Base-by-base conservation (phyloP, 1,139 yeast genomes). In the Candida sojae region DNA sequence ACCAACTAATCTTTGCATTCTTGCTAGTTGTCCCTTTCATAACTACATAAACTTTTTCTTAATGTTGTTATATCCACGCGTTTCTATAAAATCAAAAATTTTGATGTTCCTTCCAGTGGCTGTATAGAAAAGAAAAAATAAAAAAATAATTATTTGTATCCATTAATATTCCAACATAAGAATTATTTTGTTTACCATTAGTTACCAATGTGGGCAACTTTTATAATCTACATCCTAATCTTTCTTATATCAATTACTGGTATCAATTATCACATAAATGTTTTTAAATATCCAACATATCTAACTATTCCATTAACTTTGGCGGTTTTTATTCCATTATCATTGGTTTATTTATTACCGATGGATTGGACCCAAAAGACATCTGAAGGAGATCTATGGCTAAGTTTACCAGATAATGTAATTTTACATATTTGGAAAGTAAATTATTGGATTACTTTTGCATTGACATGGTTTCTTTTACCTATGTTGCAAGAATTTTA, bases 401-500 rank as follows among this genome's bases (percentile, higher is more conserved):
- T 71, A 47, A 57, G 53, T 12, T 46, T 71, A 28, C 68, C 75
- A 0, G 79, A 82, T 48, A 57, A 63, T 2, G 73, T 76, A n/a
- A 74, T 86, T 8, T 67, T 82, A 32, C 61, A 71, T 6, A 62
- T 86, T 31, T 89, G 96, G 96, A 79, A 86, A 55, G 61, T 80
- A 43, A 83, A 86, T 48, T 89, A 89, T 65, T 89, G 96, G 96
- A 70, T 80, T 12, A 88, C 96, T 0, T 89, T 88, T 59, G 61
- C 76, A 29, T 68, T 89, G 49, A 88, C 96, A 29, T 88, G 96
- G 90, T 68, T 83, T 9, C 57, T 87, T 0, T 62, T 89, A 46
- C 96, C 96, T 0, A 66, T 84, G 39, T 69, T 87, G 31, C 93
- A 87, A 60, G 86, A 85, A 56, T 89, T 77, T 68, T 86, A 83